Percentiles rank a stretch among this genome's conserved stretches.
Evolutionary conservation across 345 rosid genomes (phyloP).

Genomic region (Viola odorata): DNA sequence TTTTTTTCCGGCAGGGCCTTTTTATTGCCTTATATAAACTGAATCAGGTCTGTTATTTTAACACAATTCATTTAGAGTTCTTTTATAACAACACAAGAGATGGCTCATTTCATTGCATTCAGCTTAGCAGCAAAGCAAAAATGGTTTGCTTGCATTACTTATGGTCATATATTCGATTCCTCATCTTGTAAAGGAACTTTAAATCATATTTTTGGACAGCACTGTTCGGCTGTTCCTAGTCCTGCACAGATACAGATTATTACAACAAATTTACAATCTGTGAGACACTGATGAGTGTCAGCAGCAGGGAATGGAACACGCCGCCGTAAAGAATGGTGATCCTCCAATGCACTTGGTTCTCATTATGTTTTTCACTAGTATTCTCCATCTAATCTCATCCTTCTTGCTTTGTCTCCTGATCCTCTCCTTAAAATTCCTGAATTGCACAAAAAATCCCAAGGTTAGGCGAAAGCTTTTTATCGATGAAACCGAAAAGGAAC

Average conservation of each 20-base stretch:
- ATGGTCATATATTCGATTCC: no score
- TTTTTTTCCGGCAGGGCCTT: no score
- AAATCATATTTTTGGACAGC: no score
- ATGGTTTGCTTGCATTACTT: no score
- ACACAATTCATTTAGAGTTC: no score
- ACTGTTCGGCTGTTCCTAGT: background rate
- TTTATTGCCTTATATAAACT: no score
- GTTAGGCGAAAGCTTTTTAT: background rate
- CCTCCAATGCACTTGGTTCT: slow-evolving; percentile 51
- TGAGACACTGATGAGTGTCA: background rate
- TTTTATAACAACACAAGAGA: no score
- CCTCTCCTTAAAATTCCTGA: slow-evolving; percentile 69
- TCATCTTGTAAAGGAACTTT: no score
- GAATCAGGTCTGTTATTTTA: no score
- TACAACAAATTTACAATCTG: slow-evolving; percentile 8
- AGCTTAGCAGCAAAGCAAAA: no score
- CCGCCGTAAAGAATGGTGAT: slow-evolving; percentile 43
- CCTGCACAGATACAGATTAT: background rate
- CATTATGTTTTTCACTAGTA: slow-evolving; percentile 56
- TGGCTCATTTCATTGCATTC: no score
- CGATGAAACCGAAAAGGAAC: background rate
- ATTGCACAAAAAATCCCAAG: background rate
- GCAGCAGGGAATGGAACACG: slow-evolving; percentile 1
- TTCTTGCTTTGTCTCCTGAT: slow-evolving; percentile 61
- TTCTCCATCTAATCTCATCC: slow-evolving; percentile 66